Evolutionary conservation across 2,329 filamentous ascomycete species (phyloP), one percentile per base, ranked within the genome.

Genomic region (Cordyceps cicadae): DNA sequence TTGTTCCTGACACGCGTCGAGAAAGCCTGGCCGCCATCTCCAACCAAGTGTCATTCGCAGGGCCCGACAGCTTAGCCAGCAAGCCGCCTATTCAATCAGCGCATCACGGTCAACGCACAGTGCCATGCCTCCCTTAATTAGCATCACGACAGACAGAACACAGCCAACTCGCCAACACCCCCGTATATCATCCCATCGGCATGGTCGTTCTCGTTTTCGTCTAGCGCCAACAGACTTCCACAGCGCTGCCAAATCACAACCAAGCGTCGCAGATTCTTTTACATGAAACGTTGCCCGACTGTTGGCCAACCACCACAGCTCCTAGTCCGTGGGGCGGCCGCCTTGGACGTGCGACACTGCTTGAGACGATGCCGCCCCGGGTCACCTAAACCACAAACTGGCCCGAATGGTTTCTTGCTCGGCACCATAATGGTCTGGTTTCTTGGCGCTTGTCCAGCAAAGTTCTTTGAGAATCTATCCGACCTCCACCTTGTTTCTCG

Each of bases 231-330:
- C 21, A 21, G 29, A 32, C 15, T 17, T 37, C 32, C 15, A 46
- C 34, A 9, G 46, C 34, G 32, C 45, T 50, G 24, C 19, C 26
- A 52, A 53, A 39, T 45, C 56, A 12, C 41, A 14, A 29, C 57
- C 39, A 54, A 14, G 43, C 43, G 58, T 60, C 50, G 58, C 52
- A 61, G 59, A 54, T 56, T 56, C 15, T 48, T n/a, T n/a, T 32
- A 58, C 50, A 32, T 57, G 59, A 61, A 61, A 61, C 59, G 48
- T 52, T 51, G 21, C 58, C n/a, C 39, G 52, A 54, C 43, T 46
- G 51, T 50, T 32, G 32, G 43, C 43, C 43, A 43, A 19, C 15
- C 41, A 43, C 51, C 51, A 15, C 48, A 11, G 8, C 45, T 60
- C 50, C 50, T 49, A 41, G 34, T 54, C 43, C 52, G 59, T 61